Base-by-base conservation (phyloP, 1,284 basidiomycete species). In the Malassezia sp. region DNA sequence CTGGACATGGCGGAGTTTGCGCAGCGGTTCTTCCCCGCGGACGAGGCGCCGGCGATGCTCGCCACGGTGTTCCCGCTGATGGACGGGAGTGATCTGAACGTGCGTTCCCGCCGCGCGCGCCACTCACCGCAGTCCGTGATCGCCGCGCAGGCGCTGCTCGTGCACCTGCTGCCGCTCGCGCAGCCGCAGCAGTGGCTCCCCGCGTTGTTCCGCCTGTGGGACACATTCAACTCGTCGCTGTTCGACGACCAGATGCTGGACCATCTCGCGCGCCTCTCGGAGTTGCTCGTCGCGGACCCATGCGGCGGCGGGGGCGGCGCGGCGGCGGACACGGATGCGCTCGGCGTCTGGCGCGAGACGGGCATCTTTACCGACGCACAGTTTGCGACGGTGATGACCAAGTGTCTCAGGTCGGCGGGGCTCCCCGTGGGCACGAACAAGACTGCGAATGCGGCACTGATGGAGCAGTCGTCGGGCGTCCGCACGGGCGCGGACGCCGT, bases 21-120 rank as follows among this genome's bases (percentile, higher is more conserved):
- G 30, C 81, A 84, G 57, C 77, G 84, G 34, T 95, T 95, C 76
- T 96, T 90, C 72, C 82, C 89, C 59, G 84, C 89, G 8, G 78
- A 80, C 41, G 84, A 87, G 38, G 83, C 84, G 36, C 81, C 85
- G 57, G 84, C 85, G 55, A 96, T 97, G 85, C 80, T 97, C 21
- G 75, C 79, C 23, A 77, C 76, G 2, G 83, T 88, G 60, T 56
- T 86, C 12, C 85, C 83, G 7, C 73, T 75, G 50, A 76, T 90
- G 52, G 83, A 88, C 61, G 82, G 82, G 26, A 80, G 78, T 28
- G 77, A 77, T 53, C 71, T 87, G 55, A 80, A 84, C 43, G n/a
- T n/a, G n/a, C n/a, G n/a, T n/a, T n/a, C n/a, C n/a, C n/a, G n/a
- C n/a, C n/a, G n/a, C n/a, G n/a, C n/a, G n/a, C n/a, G n/a, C n/a